phyloP scores from a whole-genome alignment of 2,329 filamentous ascomycete genomes.

The Diaporthe batatas region DNA sequence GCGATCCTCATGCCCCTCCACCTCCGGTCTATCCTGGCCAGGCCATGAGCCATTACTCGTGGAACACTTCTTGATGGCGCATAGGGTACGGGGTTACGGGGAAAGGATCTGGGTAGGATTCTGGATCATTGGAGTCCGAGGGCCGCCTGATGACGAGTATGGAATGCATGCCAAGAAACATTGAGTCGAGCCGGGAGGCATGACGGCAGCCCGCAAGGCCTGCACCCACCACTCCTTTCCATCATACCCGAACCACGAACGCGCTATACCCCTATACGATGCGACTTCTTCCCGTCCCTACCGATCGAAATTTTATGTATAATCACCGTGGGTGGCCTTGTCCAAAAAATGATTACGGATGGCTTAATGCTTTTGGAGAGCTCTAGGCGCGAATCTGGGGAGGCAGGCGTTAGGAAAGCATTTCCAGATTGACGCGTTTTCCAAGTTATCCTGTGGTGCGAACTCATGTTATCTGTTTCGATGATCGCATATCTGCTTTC shows the following conservation, averaged over 20 bases:
- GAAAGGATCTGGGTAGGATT: neutral
- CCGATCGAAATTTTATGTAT: constrained; percentile 27
- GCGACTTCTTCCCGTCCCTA: constrained; percentile 36
- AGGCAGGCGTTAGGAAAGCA: constrained; percentile 40
- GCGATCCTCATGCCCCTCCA: constrained; percentile 54
- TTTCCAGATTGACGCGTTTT: constrained; percentile 37
- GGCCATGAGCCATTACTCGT: constrained; percentile 68
- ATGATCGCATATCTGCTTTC: constrained; percentile 16
- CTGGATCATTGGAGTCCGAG: constrained; percentile 5
- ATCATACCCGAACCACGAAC: constrained; percentile 4
- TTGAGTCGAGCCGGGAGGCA: constrained; percentile 18
- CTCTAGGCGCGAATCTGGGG: constrained; percentile 27
- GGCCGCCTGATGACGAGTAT: constrained; percentile 10
- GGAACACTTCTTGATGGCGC: constrained; percentile 61
- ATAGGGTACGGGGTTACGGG: neutral
- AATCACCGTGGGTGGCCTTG: constrained; percentile 27
- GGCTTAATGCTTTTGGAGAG: constrained; percentile 31
- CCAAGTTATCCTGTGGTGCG: constrained; percentile 37
- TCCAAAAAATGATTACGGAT: constrained; percentile 38
- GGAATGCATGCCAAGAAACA: constrained; percentile 25
- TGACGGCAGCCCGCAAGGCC: neutral
- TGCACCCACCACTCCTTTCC: neutral
- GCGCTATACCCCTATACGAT: constrained; percentile 3
- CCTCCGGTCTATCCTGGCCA: constrained; percentile 56
- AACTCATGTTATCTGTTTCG: constrained; percentile 31